Evolutionary conservation across 257 asterid species (phyloP), one percentile per base, ranked within the genome.

Genomic region (Ophiorrhiza pumila): DNA sequence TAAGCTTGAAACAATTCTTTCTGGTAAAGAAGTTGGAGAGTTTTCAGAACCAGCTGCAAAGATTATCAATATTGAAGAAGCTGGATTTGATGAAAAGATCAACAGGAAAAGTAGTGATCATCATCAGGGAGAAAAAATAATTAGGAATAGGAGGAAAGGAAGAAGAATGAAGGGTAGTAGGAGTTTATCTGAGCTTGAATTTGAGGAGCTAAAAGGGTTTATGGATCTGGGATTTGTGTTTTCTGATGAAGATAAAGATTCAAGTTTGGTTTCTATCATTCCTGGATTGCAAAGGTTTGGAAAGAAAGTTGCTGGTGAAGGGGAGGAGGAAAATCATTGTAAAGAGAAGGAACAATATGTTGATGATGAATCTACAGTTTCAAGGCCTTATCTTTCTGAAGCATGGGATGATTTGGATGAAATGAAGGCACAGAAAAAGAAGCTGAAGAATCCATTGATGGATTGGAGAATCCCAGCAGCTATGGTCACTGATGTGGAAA

Each of bases 141-240:
- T n/a, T n/a, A 13, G 52, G 52, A 42, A 35, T n/a, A 72, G 69
- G 25, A 63, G 43, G 17, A 60, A 57, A 52, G 71, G 71, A 45
- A 77, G 68, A 65, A 77, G 39, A 20, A 67, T 32, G 1, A 50
- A 47, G 5, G 60, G 60, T 1, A 81, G 92, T 27, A 83, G 74
- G 59, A 92, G 96, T 46, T 58, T 87, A 31, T 80, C 96, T 46
- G 96, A 90, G 79, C 85, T 92, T 0, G 98, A 90, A 23, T 74
- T 85, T 15, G 87, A 90, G 76, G 98, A 92, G 70, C 13, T 92
- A 15, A 90, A 87, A 72, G 96, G 96, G 84, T 90, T 92, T 62
- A 87, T 85, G 90, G 97, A 91, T 86, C 87, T 91, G 47, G 96
- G 97, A 7, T 90, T 90, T 81, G 93, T 82, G 69, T 90, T 90